Percentiles rank a stretch among this genome's conserved stretches.
Evolutionary conservation across 805 yeast genomes (phyloP).

Genomic region (Soucietia sequanensis): DNA sequence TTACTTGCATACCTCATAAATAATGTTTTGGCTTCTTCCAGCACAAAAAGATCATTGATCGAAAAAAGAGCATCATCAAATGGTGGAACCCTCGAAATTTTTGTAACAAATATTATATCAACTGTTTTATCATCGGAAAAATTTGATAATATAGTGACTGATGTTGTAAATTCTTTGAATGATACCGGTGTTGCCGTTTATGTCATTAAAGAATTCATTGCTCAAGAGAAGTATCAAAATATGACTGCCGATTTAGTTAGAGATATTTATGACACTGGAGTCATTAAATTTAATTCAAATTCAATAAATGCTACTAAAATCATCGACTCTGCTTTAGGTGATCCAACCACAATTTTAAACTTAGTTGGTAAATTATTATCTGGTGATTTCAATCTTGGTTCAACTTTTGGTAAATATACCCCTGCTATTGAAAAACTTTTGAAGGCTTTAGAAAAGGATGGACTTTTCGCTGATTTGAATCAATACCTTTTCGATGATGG

Average conservation of each 20-base stretch:
- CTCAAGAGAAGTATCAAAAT: constrained; percentile 33
- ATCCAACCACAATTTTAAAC: constrained; percentile 19
- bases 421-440: constrained; percentile 30
- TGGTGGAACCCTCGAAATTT: constrained; percentile 17
- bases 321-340: constrained; percentile 19
- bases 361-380: constrained; percentile 21
- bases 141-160: constrained; percentile 24
- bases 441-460: constrained; percentile 31
- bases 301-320: constrained; percentile 26
- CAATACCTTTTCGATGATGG: constrained; percentile 30
- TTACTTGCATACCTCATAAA: constrained; percentile 19
- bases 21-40: constrained; percentile 20
- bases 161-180: constrained; percentile 33
- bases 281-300: constrained; percentile 16
- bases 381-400: constrained; percentile 15
- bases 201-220: constrained; percentile 33
- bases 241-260: constrained; percentile 32
- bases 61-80: constrained; percentile 6
- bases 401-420: constrained; percentile 23
- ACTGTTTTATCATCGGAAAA: constrained; percentile 26
- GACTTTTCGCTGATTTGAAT: constrained; percentile 39
- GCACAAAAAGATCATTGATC: constrained; percentile 14
- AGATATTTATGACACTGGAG: constrained; percentile 27
- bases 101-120: constrained; percentile 28
- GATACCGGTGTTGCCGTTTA: constrained; percentile 41